phyloP scores from a whole-genome alignment of 129 eudicot species.

The Artemisia annua region DNA sequence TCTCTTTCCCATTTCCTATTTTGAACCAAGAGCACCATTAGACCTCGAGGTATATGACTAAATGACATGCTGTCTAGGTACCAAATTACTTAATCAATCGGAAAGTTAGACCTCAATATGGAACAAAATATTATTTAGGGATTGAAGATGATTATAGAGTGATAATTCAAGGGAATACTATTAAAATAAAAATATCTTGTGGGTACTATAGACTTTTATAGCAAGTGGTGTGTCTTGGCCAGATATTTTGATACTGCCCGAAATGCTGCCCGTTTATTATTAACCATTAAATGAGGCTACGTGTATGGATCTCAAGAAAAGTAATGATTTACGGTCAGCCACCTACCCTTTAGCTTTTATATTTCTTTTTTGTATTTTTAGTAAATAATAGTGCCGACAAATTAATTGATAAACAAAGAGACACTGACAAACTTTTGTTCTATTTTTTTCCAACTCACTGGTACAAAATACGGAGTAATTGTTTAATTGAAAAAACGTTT shows the following conservation, averaged over 20 bases:
- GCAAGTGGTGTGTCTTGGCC: conserved; percentile 31
- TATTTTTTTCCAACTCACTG: too few relatives aligned
- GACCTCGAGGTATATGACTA: too few relatives aligned
- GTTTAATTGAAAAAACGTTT: too few relatives aligned
- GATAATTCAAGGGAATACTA: conserved; percentile 20
- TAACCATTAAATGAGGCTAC: conserved; percentile 26
- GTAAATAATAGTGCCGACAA: neutral
- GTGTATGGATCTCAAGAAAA: neutral
- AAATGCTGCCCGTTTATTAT: conserved; percentile 29
- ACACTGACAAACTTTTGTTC: too few relatives aligned
- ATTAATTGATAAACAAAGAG: too few relatives aligned
- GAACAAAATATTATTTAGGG: conserved; percentile 14
- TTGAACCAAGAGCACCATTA: too few relatives aligned
- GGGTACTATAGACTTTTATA: neutral
- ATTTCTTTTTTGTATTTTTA: neutral
- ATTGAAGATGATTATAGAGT: neutral
- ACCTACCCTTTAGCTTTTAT: conserved; percentile 25
- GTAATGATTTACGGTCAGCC: neutral
- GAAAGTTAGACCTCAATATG: neutral
- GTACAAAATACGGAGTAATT: too few relatives aligned
- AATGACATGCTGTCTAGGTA: too few relatives aligned
- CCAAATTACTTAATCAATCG: too few relatives aligned
- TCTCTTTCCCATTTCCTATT: too few relatives aligned
- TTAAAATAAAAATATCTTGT: neutral
- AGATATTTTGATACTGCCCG: conserved; percentile 44